Evolutionary conservation across 1,284 basidiomycete genomes (phyloP).

Genomic region (Fistulinella cinereoalba): DNA sequence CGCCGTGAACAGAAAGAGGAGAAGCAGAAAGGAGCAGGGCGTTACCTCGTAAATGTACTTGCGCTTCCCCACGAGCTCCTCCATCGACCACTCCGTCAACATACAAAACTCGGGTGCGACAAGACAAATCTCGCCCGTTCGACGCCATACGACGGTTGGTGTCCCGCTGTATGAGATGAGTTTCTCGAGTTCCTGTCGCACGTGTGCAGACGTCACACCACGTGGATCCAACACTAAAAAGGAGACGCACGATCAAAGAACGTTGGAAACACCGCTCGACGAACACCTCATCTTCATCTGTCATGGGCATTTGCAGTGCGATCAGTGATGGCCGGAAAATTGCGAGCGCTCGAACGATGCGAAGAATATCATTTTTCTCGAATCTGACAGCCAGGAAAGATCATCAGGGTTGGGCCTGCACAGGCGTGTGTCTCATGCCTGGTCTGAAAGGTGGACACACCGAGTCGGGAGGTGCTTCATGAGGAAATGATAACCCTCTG

Average conservation of each 20-base stretch:
- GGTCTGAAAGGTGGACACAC: constrained; percentile 48
- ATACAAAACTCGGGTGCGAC: constrained; percentile 96
- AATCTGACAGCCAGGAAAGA: constrained; percentile 55
- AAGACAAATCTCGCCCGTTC: constrained; percentile 96
- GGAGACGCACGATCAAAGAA: constrained; percentile 72
- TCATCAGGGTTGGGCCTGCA: constrained; percentile 44
- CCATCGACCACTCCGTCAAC: constrained; percentile 85
- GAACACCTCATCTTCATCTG: constrained; percentile 91
- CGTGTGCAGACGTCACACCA: constrained; percentile 2
- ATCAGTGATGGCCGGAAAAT: constrained; percentile 95
- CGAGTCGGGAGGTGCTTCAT: constrained; percentile 88
- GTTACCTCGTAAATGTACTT: constrained; percentile 89
- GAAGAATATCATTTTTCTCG: constrained; percentile 92
- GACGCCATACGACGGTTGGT: constrained; percentile 98
- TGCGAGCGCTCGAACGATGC: constrained; percentile 91
- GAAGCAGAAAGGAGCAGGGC: constrained; percentile 16
- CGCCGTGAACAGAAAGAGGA: constrained; percentile 21
- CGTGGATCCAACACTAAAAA: constrained; percentile 5
- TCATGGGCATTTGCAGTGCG: constrained; percentile 93
- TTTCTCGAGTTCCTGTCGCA: constrained; percentile 89
- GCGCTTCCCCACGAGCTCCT: constrained; percentile 75
- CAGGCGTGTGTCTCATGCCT: constrained; percentile 34
- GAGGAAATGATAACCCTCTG: constrained; percentile 89
- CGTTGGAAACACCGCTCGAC: constrained; percentile 95
- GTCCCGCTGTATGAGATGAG: constrained; percentile 96